Conservation (phyloP, 83 land plant species). For the Isoetes engelmannii region DNA sequence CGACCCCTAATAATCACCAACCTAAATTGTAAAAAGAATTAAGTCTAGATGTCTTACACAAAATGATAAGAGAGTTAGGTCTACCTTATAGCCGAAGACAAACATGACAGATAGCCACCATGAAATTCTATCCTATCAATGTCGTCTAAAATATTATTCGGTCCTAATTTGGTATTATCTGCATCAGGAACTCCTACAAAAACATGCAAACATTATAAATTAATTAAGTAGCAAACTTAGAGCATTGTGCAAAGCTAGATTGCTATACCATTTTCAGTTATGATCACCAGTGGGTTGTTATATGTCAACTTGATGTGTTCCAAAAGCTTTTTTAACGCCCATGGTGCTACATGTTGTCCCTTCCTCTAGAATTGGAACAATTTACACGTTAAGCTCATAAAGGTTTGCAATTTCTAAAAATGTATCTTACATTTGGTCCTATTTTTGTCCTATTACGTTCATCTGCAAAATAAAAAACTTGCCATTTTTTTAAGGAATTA, state of each 20-base stretch:
- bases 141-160: no score
- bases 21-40: no score
- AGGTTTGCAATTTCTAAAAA: neutral
- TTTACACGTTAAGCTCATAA: neutral
- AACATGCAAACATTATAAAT: no score
- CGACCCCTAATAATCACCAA: no score
- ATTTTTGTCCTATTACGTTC: neutral
- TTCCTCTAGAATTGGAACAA: constrained; percentile 1
- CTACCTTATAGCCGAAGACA: no score
- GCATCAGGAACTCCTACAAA: no score
- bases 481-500: neutral
- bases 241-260: neutral
- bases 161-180: no score
- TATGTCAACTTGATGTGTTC: constrained; percentile 4
- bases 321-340: constrained; percentile 12
- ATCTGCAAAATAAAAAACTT: neutral
- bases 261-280: constrained; percentile 18
- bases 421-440: neutral
- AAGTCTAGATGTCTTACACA: no score
- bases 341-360: constrained; percentile 8
- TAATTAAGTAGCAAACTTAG: no score
- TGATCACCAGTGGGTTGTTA: constrained; percentile 17
- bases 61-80: no score
- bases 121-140: no score
- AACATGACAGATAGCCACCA: no score